Base-by-base conservation (phyloP, 306 rosid species). In the Phaseolus lunatus region DNA sequence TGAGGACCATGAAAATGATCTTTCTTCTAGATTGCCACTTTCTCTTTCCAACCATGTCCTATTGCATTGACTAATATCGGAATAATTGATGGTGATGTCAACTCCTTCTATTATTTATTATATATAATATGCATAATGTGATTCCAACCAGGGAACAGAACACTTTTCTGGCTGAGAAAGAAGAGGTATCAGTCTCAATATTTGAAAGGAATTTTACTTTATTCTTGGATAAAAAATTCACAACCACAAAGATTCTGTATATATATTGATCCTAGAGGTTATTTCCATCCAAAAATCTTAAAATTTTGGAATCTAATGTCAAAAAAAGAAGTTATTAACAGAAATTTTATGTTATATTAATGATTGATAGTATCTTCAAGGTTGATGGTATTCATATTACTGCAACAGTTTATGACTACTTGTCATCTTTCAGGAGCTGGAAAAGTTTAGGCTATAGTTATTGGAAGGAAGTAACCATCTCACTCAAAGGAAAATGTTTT, bases 1-100 rank as follows among this genome's bases (percentile, higher is more conserved):
- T 57, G 35, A 57, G 35, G 64, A 57, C 62, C 24, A 47, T 47
- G 73, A 68, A 47, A 66, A 39, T 52, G 70, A 24, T 59, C 49
- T 29, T 59, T 70, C 7, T 22, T 45, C 15, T 3, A 10, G 6
- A 22, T 20, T 44, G 10, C 18, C 6, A 16, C 7, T 44, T 13
- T 3, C 12, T 24, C 6, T 47, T 22, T 3, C 69, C 5, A 18
- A 20, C 7, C 70, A 27, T 23, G 18, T 18, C 2, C 26, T 45
- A 3, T 43, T 43, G 37, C 61, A 48, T 57, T 78, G 82, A 77
- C 81, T 68, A 43, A 43, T 7, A 2, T 2, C 2, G 19, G 39
- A 31, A 59, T 59, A 19, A 6, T 7, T 4, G 58, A 23, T 54
- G 26, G 27, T 57, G 68, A 54, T 57, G 76, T 78, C 48, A 43